phyloP scores from a whole-genome alignment of 176 grass and related monocot species.

The Saccharum officinarum region DNA sequence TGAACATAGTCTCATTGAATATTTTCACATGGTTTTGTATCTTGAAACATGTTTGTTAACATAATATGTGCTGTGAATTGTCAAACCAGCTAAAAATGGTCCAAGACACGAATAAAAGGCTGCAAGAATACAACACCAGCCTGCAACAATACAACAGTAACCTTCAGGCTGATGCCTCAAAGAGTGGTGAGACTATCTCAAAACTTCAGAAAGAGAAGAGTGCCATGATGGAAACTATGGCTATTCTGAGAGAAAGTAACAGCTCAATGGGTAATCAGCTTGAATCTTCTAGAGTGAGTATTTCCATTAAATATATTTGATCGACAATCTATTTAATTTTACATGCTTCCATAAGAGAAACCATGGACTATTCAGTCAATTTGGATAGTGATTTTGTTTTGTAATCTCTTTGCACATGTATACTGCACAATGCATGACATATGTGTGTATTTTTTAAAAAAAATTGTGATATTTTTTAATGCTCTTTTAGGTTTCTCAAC shows the following conservation, averaged over 20 bases:
- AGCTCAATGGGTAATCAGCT: conserved; percentile 75
- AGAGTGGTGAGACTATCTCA: conserved; percentile 65
- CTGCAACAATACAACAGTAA: conserved; percentile 94
- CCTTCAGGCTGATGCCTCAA: conserved; percentile 76
- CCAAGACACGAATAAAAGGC: conserved; percentile 71
- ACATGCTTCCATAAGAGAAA: background rate
- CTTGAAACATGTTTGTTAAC: background rate
- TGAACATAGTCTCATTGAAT: background rate
- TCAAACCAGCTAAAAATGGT: conserved; percentile 78
- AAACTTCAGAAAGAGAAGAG: conserved; percentile 88
- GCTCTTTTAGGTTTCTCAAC: conserved; percentile 65
- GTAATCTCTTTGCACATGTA: background rate
- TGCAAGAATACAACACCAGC: conserved; percentile 84
- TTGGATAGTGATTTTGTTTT: background rate
- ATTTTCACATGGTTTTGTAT: conserved; percentile 1
- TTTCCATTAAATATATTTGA: background rate
- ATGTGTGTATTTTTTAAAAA: background rate
- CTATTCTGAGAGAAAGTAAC: conserved; percentile 57
- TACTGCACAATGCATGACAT: background rate
- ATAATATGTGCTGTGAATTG: conserved; percentile 13
- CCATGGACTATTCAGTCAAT: background rate
- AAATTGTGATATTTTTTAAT: background rate
- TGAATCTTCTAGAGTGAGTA: conserved; percentile 66
- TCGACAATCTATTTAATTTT: background rate
- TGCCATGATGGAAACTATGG: conserved; percentile 69